Conservation (phyloP, 306 rosid genomes). For the Chamaecrista fasciculata region DNA sequence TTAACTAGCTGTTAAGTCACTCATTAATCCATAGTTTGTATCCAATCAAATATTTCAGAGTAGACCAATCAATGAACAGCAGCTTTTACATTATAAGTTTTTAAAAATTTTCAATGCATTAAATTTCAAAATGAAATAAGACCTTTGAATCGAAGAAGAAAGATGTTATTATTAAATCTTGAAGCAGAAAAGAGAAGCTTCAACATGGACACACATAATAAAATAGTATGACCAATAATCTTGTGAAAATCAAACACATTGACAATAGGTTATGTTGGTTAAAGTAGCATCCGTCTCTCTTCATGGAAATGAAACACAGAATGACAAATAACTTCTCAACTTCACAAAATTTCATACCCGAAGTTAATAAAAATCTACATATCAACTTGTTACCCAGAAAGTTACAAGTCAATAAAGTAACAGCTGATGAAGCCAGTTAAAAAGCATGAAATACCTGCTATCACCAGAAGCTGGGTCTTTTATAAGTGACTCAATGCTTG, state of each 20-base stretch:
- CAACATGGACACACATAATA: background rate
- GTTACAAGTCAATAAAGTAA: background rate
- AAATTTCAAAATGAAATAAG: background rate
- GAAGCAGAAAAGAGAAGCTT: background rate
- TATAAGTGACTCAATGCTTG: slow-evolving; percentile 75
- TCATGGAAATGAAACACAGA: background rate
- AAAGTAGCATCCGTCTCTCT: background rate
- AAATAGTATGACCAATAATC: background rate
- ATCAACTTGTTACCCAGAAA: background rate
- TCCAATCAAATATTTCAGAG: background rate
- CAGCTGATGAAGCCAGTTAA: background rate
- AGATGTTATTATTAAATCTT: background rate
- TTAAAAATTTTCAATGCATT: background rate
- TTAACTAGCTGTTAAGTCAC: background rate
- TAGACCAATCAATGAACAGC: background rate
- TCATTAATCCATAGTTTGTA: background rate
- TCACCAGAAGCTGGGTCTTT: slow-evolving; percentile 64
- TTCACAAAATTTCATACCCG: background rate
- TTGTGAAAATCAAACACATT: background rate
- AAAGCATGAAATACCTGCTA: slow-evolving; percentile 50
- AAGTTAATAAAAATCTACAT: background rate
- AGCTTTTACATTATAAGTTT: too few species aligned
- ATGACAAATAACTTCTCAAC: background rate
- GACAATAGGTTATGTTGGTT: background rate
- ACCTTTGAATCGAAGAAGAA: background rate